phyloP scores from a whole-genome alignment of 1,284 basidiomycete genomes.

The Ceratobasidium sp. region DNA sequence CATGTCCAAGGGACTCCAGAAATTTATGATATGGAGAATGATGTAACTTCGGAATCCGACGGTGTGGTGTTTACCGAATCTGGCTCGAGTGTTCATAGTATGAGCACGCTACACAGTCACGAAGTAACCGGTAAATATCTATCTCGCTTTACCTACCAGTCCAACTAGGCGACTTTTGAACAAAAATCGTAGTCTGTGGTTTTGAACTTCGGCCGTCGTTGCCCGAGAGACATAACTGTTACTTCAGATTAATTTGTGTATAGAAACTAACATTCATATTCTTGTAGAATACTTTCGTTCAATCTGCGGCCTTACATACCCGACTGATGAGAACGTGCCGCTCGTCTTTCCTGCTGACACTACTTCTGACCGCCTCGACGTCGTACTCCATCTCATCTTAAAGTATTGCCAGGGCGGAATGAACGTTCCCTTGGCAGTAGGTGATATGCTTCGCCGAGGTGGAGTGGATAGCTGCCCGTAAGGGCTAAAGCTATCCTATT shows the following conservation, averaged over 20 bases:
- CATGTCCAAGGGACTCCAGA: background rate
- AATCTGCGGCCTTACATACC: constrained; percentile 6
- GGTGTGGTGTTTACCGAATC: background rate
- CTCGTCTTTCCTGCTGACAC: constrained; percentile 10
- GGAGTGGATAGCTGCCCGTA: background rate
- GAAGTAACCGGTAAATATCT: constrained; percentile 3
- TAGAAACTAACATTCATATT: background rate
- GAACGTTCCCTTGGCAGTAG: background rate
- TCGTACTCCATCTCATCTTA: constrained; percentile 8
- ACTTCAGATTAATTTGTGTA: no score
- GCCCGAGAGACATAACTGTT: no score
- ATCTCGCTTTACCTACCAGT: background rate
- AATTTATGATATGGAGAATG: background rate
- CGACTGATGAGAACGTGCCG: constrained; percentile 14
- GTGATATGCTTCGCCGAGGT: background rate
- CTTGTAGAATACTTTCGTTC: constrained; percentile 11
- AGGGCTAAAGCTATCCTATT: no score
- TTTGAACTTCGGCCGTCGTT: no score
- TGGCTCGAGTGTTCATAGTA: constrained; percentile 4
- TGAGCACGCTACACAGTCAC: constrained; percentile 18
- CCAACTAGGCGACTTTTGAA: background rate
- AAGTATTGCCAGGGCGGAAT: background rate
- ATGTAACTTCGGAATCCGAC: background rate
- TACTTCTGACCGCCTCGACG: constrained; percentile 11
- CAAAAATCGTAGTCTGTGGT: background rate